Evolutionary conservation across 2,329 filamentous ascomycete genomes (phyloP).

Genomic region (Ophiostoma sp.): DNA sequence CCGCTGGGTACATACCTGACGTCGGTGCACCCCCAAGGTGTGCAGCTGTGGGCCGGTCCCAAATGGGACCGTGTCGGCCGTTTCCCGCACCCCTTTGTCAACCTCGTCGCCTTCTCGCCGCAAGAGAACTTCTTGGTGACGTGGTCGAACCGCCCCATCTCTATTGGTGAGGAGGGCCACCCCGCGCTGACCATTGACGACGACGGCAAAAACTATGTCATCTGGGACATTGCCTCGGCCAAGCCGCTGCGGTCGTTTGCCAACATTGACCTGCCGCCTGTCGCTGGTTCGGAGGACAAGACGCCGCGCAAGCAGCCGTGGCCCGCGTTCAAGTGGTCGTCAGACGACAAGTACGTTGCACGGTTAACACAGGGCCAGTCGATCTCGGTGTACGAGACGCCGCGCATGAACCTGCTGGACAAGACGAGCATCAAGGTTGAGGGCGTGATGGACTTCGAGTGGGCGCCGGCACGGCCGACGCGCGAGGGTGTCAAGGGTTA

Average conservation of each 20-base stretch:
- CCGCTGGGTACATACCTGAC: conserved; percentile 90
- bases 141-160: conserved; percentile 92
- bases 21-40: conserved; percentile 91
- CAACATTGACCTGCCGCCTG: conserved; percentile 71
- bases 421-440: conserved; percentile 95
- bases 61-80: conserved; percentile 87
- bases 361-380: conserved; percentile 81
- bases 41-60: conserved; percentile 91
- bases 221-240: conserved; percentile 90
- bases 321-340: conserved; percentile 99
- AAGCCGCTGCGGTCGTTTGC: conserved; percentile 90
- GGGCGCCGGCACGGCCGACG: conserved; percentile 77
- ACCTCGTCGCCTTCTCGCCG: conserved; percentile 93
- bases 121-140: conserved; percentile 89
- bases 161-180: conserved; percentile 82
- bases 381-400: conserved; percentile 93
- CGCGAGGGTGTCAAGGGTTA: conserved; percentile 84
- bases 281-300: conserved; percentile 55
- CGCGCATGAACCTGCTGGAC: conserved; percentile 80
- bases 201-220: conserved; percentile 98
- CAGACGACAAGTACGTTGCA: conserved; percentile 95
- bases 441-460: conserved; percentile 95
- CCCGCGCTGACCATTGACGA: conserved; percentile 82
- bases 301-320: conserved; percentile 80
- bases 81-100: conserved; percentile 92